These are phyloP conservation scores for Physcomitrium patens DNA, from an alignment of 225 moss, liverwort and hornwort species.

Conservation along the genomic window DNA sequence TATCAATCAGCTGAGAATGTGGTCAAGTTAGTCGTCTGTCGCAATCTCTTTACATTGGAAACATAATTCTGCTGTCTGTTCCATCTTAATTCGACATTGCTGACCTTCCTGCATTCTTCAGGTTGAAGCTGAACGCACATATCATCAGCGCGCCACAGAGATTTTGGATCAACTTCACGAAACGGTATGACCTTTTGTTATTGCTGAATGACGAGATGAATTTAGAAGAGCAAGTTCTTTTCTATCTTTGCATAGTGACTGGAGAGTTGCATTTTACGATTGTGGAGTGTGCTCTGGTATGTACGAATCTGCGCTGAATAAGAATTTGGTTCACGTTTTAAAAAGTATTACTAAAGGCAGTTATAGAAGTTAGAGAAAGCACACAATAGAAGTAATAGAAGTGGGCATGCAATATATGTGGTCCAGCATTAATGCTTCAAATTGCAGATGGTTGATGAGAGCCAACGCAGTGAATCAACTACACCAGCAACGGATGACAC, in stretches of 20 bases:
- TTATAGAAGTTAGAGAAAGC: background rate
- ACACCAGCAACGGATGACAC: constrained; percentile 65
- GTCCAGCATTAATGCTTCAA: background rate
- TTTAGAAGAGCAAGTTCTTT: background rate
- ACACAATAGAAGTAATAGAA: background rate
- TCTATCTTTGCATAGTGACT: constrained; percentile 10
- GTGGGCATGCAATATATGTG: background rate
- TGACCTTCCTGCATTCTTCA: constrained; percentile 33
- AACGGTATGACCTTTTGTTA: constrained; percentile 30
- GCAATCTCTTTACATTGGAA: background rate
- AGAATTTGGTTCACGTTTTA: background rate
- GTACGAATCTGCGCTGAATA: background rate
- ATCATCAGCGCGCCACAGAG: constrained; percentile 54
- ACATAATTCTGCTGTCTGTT: constrained; percentile 3
- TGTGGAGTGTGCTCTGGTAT: background rate
- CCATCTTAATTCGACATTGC: constrained; percentile 9
- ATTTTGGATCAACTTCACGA: constrained; percentile 60
- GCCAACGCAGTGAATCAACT: constrained; percentile 83
- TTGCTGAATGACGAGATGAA: constrained; percentile 1
- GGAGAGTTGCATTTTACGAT: background rate
- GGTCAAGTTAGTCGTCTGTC: background rate
- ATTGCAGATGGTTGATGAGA: constrained; percentile 86
- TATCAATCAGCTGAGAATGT: background rate
- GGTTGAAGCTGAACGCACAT: constrained; percentile 65
- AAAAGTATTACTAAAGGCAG: background rate